Evolutionary conservation across 2,329 filamentous ascomycete species (phyloP).

Genomic region (Cadophora luteo-olivacea): DNA sequence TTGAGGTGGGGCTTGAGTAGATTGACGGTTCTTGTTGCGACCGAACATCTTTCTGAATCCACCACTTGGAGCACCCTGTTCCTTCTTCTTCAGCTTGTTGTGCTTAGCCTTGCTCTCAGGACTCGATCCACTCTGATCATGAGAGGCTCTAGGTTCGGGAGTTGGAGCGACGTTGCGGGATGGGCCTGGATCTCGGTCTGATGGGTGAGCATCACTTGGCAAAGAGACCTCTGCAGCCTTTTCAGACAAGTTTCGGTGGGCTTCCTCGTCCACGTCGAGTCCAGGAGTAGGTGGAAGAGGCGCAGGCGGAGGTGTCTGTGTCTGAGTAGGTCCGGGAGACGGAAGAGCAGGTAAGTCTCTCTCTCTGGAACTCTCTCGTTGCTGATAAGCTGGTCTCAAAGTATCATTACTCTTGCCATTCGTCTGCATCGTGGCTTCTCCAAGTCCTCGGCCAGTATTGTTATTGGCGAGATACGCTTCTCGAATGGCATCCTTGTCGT

Average conservation of each 20-base stretch:
- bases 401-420: conserved; percentile 45
- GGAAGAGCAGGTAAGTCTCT: conserved; percentile 50
- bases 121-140: conserved; percentile 44
- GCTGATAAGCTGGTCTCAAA: conserved; percentile 31
- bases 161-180: conserved; percentile 34
- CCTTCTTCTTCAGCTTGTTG: conserved; percentile 63
- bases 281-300: conserved; percentile 37
- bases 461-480: conserved; percentile 83
- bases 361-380: conserved; percentile 32
- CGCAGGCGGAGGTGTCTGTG: conserved; percentile 34
- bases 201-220: conserved; percentile 37
- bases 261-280: conserved; percentile 29
- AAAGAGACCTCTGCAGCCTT: conserved; percentile 44
- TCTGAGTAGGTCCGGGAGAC: conserved; percentile 46
- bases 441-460: conserved; percentile 72
- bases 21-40: conserved; percentile 64
- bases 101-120: conserved; percentile 53
- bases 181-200: conserved; percentile 30
- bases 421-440: conserved; percentile 53
- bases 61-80: conserved; percentile 45
- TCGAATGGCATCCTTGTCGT: conserved; percentile 87
- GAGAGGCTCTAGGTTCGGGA: conserved; percentile 37
- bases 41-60: conserved; percentile 72
- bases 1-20: conserved; percentile 61
- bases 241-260: conserved; percentile 42